These are phyloP conservation scores for Artemisia tridentata DNA, from an alignment of 129 eudicot genomes.

Conservation along the genomic window DNA sequence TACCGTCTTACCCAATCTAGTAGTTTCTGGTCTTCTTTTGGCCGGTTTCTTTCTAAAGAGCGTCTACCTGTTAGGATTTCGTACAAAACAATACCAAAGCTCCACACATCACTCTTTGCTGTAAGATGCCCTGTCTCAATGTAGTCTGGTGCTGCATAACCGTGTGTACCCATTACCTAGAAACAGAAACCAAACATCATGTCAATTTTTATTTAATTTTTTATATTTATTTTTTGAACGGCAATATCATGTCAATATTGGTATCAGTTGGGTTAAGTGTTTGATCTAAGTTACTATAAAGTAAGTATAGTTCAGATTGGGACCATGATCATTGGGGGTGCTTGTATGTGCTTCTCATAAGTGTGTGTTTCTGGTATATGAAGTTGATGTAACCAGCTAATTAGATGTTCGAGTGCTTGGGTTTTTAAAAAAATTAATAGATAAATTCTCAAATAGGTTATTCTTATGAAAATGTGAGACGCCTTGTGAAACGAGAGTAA, in stretches of 20 bases:
- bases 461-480: too few relatives aligned
- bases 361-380: too few relatives aligned
- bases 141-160: slow-evolving; percentile 94
- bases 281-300: background rate
- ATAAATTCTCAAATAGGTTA: too few relatives aligned
- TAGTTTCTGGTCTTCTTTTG: slow-evolving; percentile 63
- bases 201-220: too few relatives aligned
- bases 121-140: slow-evolving; percentile 92
- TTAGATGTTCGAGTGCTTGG: too few relatives aligned
- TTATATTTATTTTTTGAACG: too few relatives aligned
- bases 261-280: background rate
- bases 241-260: background rate
- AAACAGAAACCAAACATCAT: slow-evolving; percentile 11
- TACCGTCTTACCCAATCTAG: slow-evolving; percentile 75
- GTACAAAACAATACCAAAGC: slow-evolving; percentile 81
- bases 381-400: too few relatives aligned
- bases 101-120: slow-evolving; percentile 90
- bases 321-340: too few relatives aligned
- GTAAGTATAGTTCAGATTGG: too few relatives aligned
- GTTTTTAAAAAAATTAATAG: too few relatives aligned
- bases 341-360: too few relatives aligned
- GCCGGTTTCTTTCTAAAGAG: slow-evolving; percentile 66
- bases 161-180: slow-evolving; percentile 90
- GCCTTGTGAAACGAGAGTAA: too few relatives aligned
- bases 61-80: slow-evolving; percentile 84